phyloP scores from a whole-genome alignment of 2,329 filamentous ascomycete species.

The Monilinia aucupariae region DNA sequence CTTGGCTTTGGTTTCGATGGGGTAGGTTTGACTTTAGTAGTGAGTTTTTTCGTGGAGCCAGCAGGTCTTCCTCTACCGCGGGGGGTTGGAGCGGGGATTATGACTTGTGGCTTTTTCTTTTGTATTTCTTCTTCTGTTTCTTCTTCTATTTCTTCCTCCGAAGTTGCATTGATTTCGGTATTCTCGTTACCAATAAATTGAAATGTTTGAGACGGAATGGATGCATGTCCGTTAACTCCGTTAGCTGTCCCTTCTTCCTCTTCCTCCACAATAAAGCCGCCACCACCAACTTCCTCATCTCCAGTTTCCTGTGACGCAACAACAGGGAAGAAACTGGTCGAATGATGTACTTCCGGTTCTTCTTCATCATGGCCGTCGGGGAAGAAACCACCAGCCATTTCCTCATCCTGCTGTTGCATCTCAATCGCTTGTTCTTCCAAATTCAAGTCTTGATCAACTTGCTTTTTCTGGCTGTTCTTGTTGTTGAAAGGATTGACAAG shows the following conservation, averaged over 20 bases:
- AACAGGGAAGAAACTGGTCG: slow-evolving; percentile 32
- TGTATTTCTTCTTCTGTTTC: slow-evolving; percentile 21
- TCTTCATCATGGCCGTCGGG: slow-evolving; percentile 51
- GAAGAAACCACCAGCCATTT: slow-evolving; percentile 57
- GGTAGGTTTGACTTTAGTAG: not conserved
- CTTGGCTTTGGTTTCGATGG: slow-evolving; percentile 14
- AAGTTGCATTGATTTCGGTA: slow-evolving; percentile 8
- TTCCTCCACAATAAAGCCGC: slow-evolving; percentile 32
- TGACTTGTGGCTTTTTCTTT: slow-evolving; percentile 12
- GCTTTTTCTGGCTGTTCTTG: slow-evolving; percentile 33
- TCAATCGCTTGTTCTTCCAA: slow-evolving; percentile 27
- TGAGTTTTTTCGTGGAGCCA: slow-evolving; percentile 20
- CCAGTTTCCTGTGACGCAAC: slow-evolving; percentile 28
- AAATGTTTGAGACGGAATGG: slow-evolving; percentile 19
- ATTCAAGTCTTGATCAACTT: slow-evolving; percentile 27
- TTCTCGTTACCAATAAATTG: slow-evolving; percentile 25
- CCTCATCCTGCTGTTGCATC: slow-evolving; percentile 40
- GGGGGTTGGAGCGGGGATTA: slow-evolving; percentile 7
- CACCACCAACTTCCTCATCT: slow-evolving; percentile 19
- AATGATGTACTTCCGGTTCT: slow-evolving; percentile 29
- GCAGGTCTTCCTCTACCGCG: slow-evolving; percentile 25
- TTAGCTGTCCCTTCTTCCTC: slow-evolving; percentile 16
- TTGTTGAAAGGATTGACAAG: slow-evolving; percentile 51
- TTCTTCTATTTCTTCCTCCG: not conserved
- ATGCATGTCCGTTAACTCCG: not conserved